phyloP scores from a whole-genome alignment of 2,329 filamentous ascomycete genomes.

The Penicillium sp. region DNA sequence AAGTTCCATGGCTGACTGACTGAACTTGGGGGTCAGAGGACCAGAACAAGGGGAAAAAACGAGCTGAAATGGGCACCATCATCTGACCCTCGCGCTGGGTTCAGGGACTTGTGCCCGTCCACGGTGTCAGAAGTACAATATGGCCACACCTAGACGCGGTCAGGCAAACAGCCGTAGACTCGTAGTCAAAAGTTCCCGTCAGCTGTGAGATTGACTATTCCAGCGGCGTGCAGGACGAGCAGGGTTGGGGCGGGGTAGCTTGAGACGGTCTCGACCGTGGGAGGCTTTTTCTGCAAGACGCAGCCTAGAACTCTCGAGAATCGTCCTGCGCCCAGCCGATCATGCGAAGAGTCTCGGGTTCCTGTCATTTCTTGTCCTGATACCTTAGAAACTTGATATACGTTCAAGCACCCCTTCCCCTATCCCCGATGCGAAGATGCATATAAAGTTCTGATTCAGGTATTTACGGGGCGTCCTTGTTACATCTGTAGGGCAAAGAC shows the following conservation, averaged over 20 bases:
- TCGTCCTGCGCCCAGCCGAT: conserved; percentile 1
- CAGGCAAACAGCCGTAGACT: not conserved
- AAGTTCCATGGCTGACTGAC: not conserved
- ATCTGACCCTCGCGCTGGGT: not conserved
- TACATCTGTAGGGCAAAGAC: not conserved
- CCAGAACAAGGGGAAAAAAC: not conserved
- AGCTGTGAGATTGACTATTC: conserved; percentile 17
- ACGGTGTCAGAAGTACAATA: conserved; percentile 3
- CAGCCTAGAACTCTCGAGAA: conserved; percentile 6
- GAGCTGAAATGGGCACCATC: conserved; percentile 3
- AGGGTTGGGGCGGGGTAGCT: conserved; percentile 15
- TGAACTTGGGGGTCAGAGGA: not conserved
- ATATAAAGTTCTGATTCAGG: not conserved
- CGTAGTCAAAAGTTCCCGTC: not conserved
- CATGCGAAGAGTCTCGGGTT: conserved; percentile 1
- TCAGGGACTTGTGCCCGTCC: not conserved
- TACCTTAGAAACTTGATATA: not conserved
- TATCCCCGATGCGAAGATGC: not conserved
- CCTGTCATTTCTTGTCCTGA: not conserved
- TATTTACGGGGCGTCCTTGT: not conserved
- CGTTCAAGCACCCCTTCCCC: not conserved
- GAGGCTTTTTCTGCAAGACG: conserved; percentile 7
- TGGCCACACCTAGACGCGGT: conserved; percentile 2
- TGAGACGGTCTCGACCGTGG: conserved; percentile 12
- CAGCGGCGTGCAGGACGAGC: conserved; percentile 15